Evolutionary conservation across 805 yeast genomes (phyloP).

Genomic region (Jamesozyma lodderae): DNA sequence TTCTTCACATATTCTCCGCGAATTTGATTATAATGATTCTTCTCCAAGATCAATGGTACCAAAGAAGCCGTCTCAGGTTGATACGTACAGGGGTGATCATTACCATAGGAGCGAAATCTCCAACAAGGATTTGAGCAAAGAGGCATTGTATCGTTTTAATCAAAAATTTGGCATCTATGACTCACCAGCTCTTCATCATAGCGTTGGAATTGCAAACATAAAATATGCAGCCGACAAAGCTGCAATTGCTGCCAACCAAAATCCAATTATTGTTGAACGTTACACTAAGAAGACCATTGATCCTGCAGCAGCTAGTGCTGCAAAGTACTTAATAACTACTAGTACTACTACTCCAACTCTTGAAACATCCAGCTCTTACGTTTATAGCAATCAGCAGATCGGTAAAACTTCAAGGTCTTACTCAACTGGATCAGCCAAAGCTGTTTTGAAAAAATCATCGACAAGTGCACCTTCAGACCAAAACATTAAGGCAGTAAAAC

Average conservation of each 20-base stretch:
- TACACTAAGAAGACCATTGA: neutral
- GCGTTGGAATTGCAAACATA: slow-evolving; percentile 55
- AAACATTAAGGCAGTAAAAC: slow-evolving; percentile 14
- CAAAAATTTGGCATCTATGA: slow-evolving; percentile 57
- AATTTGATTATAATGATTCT: neutral
- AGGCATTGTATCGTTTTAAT: slow-evolving; percentile 67
- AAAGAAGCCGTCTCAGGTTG: no score
- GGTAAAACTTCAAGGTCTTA: neutral
- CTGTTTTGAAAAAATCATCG: no score
- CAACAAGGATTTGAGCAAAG: slow-evolving; percentile 53
- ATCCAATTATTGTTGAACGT: slow-evolving; percentile 2
- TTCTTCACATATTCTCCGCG: neutral
- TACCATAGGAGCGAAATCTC: neutral
- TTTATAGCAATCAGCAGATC: neutral
- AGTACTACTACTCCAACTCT: slow-evolving; percentile 13
- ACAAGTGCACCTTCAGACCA: no score
- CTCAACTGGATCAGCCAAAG: neutral
- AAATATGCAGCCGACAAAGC: slow-evolving; percentile 59
- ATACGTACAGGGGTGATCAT: neutral
- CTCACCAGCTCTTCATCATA: slow-evolving; percentile 37
- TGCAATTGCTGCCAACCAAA: slow-evolving; percentile 53
- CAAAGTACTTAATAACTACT: slow-evolving; percentile 28
- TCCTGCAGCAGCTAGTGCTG: slow-evolving; percentile 31
- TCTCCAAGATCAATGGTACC: slow-evolving; percentile 2
- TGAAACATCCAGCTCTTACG: neutral